A percentile compares a stretch with the other conserved stretches of the same genome.
Conservation (phyloP, 768 basidiomycete genomes). For the Suillus weaverae region DNA sequence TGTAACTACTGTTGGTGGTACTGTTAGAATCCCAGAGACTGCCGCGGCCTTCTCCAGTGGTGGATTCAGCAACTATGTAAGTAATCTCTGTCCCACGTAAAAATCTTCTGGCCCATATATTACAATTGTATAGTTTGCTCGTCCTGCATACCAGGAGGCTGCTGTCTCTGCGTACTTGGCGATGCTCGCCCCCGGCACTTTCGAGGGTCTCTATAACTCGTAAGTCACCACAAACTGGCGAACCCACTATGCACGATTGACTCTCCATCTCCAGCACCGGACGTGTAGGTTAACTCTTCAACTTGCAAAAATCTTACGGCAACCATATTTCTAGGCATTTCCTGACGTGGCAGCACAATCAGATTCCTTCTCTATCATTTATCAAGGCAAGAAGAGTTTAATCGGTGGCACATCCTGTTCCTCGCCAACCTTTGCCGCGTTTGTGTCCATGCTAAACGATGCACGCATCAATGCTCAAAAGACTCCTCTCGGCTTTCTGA, state of each 20-base stretch:
- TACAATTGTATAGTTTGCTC: slow-evolving; percentile 41
- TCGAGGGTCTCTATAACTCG: slow-evolving; percentile 61
- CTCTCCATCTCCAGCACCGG: slow-evolving; percentile 39
- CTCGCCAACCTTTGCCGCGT: slow-evolving; percentile 61
- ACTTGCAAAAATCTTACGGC: background rate
- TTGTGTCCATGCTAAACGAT: slow-evolving; percentile 68
- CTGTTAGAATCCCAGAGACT: slow-evolving; percentile 56
- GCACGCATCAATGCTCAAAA: slow-evolving; percentile 46
- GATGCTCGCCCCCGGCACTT: slow-evolving; percentile 46
- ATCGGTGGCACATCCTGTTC: slow-evolving; percentile 68
- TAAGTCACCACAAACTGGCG: slow-evolving; percentile 27
- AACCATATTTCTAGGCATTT: slow-evolving; percentile 39
- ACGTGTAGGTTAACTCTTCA: slow-evolving; percentile 42
- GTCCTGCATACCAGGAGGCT: slow-evolving; percentile 53
- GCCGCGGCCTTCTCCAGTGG: slow-evolving; percentile 67
- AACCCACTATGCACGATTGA: slow-evolving; percentile 1
- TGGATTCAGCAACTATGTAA: slow-evolving; percentile 69
- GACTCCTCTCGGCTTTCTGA: slow-evolving; percentile 62
- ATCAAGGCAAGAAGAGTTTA: slow-evolving; percentile 35
- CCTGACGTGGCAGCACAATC: slow-evolving; percentile 71
- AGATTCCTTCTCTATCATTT: slow-evolving; percentile 47
- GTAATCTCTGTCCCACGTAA: slow-evolving; percentile 16
- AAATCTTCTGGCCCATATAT: background rate
- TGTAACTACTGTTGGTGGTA: slow-evolving; percentile 74
- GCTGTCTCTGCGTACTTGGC: slow-evolving; percentile 47